Base-by-base conservation (phyloP, 1,284 basidiomycete genomes). In the Ganoderma lucidum region DNA sequence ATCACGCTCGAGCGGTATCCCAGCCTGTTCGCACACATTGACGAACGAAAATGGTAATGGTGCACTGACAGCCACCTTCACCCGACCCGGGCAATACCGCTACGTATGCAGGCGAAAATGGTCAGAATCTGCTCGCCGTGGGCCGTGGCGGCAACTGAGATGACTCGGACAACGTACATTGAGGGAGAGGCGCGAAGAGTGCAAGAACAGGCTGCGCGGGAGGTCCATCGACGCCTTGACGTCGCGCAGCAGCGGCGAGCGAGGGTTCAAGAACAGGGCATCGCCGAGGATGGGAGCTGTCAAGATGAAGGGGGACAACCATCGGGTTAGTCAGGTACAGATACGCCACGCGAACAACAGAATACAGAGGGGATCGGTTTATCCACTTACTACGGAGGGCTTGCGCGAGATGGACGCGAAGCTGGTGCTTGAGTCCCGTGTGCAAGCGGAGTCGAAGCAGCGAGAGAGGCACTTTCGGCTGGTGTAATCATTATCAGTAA, bases 361-460 rank as follows among this genome's bases (percentile, higher is more conserved):
- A 23, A 23, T 23, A 23, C n/a, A 42, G n/a, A 6, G 61, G 42
- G 17, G 17, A 44, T 12, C n/a, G 39, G 10, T 48, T 8, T 23
- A 51, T 51, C 23, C 23, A 71, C 81, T 41, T 71, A 86, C 88
- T 80, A 55, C 83, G 80, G 51, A 93, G 78, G 66, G 77, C 80
- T 63, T 86, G 82, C 0, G 91, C 84, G 30, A 89, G 75, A 70
- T 92, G 90, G 10, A 91, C 82, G 44, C 91, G 87, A n/a, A 93
- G 84, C 73, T 93, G 91, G 69, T 93, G 91, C 77, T 93, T 93
- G 66, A 87, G 76, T 0, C 91, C 92, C 4, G 91, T 92, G 63
- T 85, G 79, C 23, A 91, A 82, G 6, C 81, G 82, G 5, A 93
- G 81, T 51, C 83, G 82, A 51, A 93, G 76, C 56, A 93, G 81